A percentile compares a stretch with the other conserved stretches of the same genome.
Evolutionary conservation across 768 basidiomycete genomes (phyloP).

Genomic region (Trametes meyenii): DNA sequence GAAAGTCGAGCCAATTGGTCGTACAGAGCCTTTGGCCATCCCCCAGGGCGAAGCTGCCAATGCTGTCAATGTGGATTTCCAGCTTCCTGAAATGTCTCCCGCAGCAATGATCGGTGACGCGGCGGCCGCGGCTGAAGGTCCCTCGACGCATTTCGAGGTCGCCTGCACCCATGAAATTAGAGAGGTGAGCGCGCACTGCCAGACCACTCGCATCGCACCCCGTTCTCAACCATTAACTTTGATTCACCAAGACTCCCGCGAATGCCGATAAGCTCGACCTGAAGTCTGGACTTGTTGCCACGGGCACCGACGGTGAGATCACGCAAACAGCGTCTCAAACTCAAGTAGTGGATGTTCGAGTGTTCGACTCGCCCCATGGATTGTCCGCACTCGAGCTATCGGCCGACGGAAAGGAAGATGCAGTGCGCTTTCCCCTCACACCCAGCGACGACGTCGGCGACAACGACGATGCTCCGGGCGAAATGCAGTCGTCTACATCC

Average conservation of each 20-base stretch:
- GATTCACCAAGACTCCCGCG: no score
- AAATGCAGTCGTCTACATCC: constrained; percentile 3
- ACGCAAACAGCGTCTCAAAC: no score
- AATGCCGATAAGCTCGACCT: no score
- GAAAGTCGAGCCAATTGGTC: neutral
- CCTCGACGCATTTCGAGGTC: neutral
- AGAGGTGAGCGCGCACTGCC: neutral
- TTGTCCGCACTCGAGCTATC: no score
- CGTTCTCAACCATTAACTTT: no score
- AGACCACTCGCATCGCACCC: no score
- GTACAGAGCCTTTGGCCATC: neutral
- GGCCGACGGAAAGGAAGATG: no score
- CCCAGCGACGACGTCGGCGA: neutral
- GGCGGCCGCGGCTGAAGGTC: neutral
- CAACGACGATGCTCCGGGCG: neutral
- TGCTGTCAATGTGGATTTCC: neutral
- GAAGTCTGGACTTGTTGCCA: no score
- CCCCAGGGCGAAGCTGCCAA: neutral
- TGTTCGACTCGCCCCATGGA: no score
- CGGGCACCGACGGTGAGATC: no score
- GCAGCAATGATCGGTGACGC: constrained; percentile 20
- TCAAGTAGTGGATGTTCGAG: no score
- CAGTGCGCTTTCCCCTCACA: neutral
- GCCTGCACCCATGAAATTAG: neutral
- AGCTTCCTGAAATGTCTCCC: constrained; percentile 16